phyloP scores from a whole-genome alignment of 2,329 filamentous ascomycete genomes.

The Lecanicillium sp. region DNA sequence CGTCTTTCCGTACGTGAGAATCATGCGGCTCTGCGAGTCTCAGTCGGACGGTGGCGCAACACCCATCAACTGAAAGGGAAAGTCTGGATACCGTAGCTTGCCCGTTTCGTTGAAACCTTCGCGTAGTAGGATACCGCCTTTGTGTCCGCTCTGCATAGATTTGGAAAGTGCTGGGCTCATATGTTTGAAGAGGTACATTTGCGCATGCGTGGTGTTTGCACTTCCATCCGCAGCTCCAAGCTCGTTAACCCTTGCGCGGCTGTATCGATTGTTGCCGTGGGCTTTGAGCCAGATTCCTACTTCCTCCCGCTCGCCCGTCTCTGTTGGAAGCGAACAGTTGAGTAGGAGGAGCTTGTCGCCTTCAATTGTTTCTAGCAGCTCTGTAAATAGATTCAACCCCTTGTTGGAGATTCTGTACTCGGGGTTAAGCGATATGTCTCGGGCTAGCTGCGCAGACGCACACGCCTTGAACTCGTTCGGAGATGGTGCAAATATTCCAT shows the following conservation, averaged over 20 bases:
- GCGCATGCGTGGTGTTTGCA: background rate
- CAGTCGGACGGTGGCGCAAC: slow-evolving; percentile 6
- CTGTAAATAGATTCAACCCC: slow-evolving; percentile 5
- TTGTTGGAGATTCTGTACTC: slow-evolving; percentile 8
- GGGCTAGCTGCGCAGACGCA: background rate
- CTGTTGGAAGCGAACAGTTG: slow-evolving; percentile 2
- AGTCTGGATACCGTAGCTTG: slow-evolving; percentile 1
- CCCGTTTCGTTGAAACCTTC: slow-evolving; percentile 5
- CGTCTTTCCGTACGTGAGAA: slow-evolving; percentile 5
- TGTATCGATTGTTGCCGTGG: slow-evolving; percentile 6
- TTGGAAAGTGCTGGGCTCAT: slow-evolving; percentile 1
- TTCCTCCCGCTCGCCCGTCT: background rate
- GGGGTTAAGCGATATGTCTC: slow-evolving; percentile 6
- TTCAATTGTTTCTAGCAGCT: background rate
- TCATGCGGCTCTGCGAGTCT: slow-evolving; percentile 6
- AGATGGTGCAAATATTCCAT: slow-evolving; percentile 3
- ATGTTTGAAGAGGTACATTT: slow-evolving; percentile 4
- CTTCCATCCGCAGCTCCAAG: background rate
- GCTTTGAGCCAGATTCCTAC: slow-evolving; percentile 8
- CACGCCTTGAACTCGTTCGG: slow-evolving; percentile 6
- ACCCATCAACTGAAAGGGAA: slow-evolving; percentile 3
- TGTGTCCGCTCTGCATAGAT: slow-evolving; percentile 7
- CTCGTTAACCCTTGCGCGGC: slow-evolving; percentile 3
- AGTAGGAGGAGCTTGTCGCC: slow-evolving; percentile 4
- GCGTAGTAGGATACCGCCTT: slow-evolving; percentile 6